Percentiles rank a stretch among this genome's conserved stretches.
Conservation (phyloP, 2,329 filamentous ascomycete species). For the Fusarium zealandicum region DNA sequence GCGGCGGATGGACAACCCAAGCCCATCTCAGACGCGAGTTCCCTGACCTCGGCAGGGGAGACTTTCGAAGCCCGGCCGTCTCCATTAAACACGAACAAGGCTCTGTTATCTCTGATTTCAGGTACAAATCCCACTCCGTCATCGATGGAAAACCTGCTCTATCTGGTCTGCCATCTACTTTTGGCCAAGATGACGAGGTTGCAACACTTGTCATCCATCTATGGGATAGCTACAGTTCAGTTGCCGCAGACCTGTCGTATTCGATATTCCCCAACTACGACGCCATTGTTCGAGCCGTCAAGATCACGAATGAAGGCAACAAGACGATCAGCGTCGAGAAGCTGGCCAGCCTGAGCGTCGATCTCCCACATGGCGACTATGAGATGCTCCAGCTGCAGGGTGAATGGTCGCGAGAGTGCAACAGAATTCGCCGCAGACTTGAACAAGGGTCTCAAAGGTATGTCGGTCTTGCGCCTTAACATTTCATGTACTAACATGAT, state of each 20-base stretch:
- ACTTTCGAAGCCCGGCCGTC: slow-evolving; percentile 68
- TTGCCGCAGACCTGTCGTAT: slow-evolving; percentile 66
- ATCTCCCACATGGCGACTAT: slow-evolving; percentile 65
- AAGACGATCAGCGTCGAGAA: slow-evolving; percentile 61
- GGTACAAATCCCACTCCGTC: slow-evolving; percentile 65
- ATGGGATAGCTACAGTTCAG: slow-evolving; percentile 64
- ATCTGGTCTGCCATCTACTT: slow-evolving; percentile 65
- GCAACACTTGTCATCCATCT: slow-evolving; percentile 65
- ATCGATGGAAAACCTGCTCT: slow-evolving; percentile 63
- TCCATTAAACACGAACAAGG: slow-evolving; percentile 66
- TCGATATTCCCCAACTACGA: slow-evolving; percentile 69
- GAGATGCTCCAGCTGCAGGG: slow-evolving; percentile 69
- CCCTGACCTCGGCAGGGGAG: slow-evolving; percentile 68
- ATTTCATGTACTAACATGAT: background rate
- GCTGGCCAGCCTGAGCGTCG: slow-evolving; percentile 67
- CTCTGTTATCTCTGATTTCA: slow-evolving; percentile 64
- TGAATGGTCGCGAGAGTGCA: slow-evolving; percentile 68
- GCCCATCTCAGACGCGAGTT: slow-evolving; percentile 66
- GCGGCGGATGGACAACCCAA: slow-evolving; percentile 61
- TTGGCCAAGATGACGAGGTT: slow-evolving; percentile 62
- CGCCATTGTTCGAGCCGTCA: slow-evolving; percentile 67
- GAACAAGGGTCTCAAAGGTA: slow-evolving; percentile 64
- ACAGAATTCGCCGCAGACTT: slow-evolving; percentile 60
- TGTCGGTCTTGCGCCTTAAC: slow-evolving; percentile 12
- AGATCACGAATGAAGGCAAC: slow-evolving; percentile 65